phyloP scores from a whole-genome alignment of 2,329 filamentous ascomycete genomes.

The Didymella exigua region DNA sequence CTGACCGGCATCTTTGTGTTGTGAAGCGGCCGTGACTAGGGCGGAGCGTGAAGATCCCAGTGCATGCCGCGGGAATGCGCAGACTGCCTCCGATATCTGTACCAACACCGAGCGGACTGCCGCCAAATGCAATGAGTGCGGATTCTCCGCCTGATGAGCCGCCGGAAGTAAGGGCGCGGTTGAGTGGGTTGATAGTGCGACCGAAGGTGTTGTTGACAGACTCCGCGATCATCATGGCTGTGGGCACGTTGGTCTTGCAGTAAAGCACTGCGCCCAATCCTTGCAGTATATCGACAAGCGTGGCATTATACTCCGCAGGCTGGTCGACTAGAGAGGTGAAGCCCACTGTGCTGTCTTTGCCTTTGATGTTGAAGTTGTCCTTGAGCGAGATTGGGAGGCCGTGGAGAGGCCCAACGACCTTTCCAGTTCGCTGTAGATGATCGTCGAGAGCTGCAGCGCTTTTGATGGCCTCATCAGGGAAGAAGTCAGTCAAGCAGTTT shows the following conservation, averaged over 20 bases:
- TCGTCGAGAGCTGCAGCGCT: slow-evolving; percentile 60
- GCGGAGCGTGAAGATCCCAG: slow-evolving; percentile 62
- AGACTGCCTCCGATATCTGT: slow-evolving; percentile 68
- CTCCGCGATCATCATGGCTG: slow-evolving; percentile 72
- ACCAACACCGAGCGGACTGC: slow-evolving; percentile 66
- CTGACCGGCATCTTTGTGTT: slow-evolving; percentile 59
- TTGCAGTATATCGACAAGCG: slow-evolving; percentile 63
- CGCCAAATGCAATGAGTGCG: slow-evolving; percentile 65
- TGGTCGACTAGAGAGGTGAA: slow-evolving; percentile 67
- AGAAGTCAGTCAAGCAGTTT: slow-evolving; percentile 64
- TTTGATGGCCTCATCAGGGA: slow-evolving; percentile 60
- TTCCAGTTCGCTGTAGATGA: slow-evolving; percentile 53
- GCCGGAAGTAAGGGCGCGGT: slow-evolving; percentile 64
- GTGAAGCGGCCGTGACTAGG: slow-evolving; percentile 66
- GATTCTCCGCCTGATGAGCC: slow-evolving; percentile 72
- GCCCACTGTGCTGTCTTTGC: slow-evolving; percentile 66
- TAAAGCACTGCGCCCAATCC: slow-evolving; percentile 70
- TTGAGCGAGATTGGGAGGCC: slow-evolving; percentile 68
- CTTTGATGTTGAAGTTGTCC: slow-evolving; percentile 70
- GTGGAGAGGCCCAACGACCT: slow-evolving; percentile 62
- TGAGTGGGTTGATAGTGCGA: slow-evolving; percentile 66
- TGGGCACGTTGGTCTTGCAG: slow-evolving; percentile 72
- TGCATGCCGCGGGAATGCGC: slow-evolving; percentile 62
- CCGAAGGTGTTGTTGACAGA: slow-evolving; percentile 70
- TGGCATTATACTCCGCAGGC: slow-evolving; percentile 62